Percentiles rank a stretch among this genome's conserved stretches.
These are phyloP conservation scores for Pseudozyma sp. DNA, from an alignment of 1,284 basidiomycete genomes.

Conservation along the genomic window DNA sequence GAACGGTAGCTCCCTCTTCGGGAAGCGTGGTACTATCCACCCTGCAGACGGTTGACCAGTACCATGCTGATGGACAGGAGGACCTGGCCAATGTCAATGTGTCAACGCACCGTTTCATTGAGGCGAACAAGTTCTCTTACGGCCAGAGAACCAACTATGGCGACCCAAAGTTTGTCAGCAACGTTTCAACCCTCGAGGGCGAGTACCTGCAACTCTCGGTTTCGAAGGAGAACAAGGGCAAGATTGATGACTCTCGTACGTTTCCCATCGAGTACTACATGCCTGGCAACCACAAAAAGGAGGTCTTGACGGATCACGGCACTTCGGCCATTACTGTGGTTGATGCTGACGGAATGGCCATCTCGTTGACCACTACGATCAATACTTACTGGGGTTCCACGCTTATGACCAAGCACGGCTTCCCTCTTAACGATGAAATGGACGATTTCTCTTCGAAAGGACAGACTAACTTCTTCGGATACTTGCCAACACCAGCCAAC, in stretches of 20 bases:
- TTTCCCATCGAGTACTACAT: slow-evolving; percentile 67
- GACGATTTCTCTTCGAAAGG: slow-evolving; percentile 70
- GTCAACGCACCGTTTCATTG: slow-evolving; percentile 70
- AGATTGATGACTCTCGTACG: slow-evolving; percentile 62
- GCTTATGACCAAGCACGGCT: slow-evolving; percentile 59
- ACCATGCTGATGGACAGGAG: slow-evolving; percentile 33
- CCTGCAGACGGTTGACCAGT: slow-evolving; percentile 63
- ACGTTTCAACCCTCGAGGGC: slow-evolving; percentile 68
- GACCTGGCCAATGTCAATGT: slow-evolving; percentile 44
- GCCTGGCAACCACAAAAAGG: slow-evolving; percentile 57
- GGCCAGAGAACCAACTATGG: slow-evolving; percentile 70
- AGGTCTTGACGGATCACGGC: slow-evolving; percentile 66
- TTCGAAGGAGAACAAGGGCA: slow-evolving; percentile 59
- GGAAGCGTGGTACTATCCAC: slow-evolving; percentile 67
- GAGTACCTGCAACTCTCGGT: slow-evolving; percentile 64
- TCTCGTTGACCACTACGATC: slow-evolving; percentile 71
- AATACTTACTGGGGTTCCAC: slow-evolving; percentile 69
- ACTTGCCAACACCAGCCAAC: slow-evolving; percentile 65
- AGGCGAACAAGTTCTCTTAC: slow-evolving; percentile 70
- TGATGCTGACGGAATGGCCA: slow-evolving; percentile 69
- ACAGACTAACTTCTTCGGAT: slow-evolving; percentile 69
- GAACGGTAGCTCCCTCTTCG: slow-evolving; percentile 64
- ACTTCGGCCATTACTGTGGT: slow-evolving; percentile 70
- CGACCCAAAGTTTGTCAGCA: slow-evolving; percentile 70
- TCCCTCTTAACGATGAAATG: slow-evolving; percentile 69